These are phyloP conservation scores for Paramyrothecium roridum DNA, from an alignment of 2,329 filamentous ascomycete species.

Conservation along the genomic window DNA sequence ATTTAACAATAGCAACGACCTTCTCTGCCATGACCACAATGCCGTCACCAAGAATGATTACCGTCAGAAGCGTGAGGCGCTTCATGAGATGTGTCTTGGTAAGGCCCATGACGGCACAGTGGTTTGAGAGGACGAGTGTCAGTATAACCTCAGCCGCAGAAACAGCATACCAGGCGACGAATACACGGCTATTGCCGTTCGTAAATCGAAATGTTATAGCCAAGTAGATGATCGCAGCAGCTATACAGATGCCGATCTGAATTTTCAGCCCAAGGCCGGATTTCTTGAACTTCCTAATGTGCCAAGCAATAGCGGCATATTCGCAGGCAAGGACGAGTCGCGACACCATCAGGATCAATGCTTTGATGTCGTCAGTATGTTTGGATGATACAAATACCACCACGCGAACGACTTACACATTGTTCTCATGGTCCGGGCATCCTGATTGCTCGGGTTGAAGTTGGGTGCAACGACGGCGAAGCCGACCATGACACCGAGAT, in stretches of 20 bases:
- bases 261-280: slow-evolving; percentile 30
- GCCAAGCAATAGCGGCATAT: slow-evolving; percentile 45
- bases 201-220: slow-evolving; percentile 37
- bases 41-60: slow-evolving; percentile 66
- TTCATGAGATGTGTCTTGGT: slow-evolving; percentile 61
- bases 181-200: slow-evolving; percentile 28
- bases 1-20: slow-evolving; percentile 47
- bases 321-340: slow-evolving; percentile 51
- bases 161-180: slow-evolving; percentile 49
- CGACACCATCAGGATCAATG: slow-evolving; percentile 47
- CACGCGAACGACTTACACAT: slow-evolving; percentile 29
- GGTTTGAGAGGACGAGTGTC: slow-evolving; percentile 50
- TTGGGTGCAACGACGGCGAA: slow-evolving; percentile 58
- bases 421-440: slow-evolving; percentile 31
- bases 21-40: slow-evolving; percentile 54
- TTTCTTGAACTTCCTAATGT: slow-evolving; percentile 36
- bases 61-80: slow-evolving; percentile 59
- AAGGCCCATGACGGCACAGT: slow-evolving; percentile 56
- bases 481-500: slow-evolving; percentile 63
- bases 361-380: slow-evolving; percentile 10
- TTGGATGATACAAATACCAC: not conserved
- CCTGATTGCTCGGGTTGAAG: slow-evolving; percentile 36
- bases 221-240: slow-evolving; percentile 34
- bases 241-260: slow-evolving; percentile 31
- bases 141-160: slow-evolving; percentile 49